Conservation (phyloP, 345 rosid genomes). For the Gossypium arboreum region DNA sequence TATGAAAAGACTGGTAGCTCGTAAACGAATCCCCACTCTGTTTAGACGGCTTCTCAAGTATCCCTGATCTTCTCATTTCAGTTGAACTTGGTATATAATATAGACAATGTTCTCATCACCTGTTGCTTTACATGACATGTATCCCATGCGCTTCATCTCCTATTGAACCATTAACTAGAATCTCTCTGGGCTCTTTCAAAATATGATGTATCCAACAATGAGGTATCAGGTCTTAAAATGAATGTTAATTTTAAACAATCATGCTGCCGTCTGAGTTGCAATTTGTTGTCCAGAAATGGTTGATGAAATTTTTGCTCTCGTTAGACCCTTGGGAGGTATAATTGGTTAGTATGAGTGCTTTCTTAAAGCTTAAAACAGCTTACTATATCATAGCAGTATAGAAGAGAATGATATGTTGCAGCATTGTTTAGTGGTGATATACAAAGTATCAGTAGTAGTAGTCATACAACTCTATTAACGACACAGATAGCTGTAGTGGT, state of each 20-base stretch:
- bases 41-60: conserved; percentile 69
- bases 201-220: conserved; percentile 62
- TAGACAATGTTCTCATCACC: background rate
- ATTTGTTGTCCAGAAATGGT: conserved; percentile 53
- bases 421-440: too few relatives aligned
- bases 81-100: background rate
- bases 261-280: conserved; percentile 18
- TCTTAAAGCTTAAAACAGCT: background rate
- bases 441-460: background rate
- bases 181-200: conserved; percentile 43
- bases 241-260: conserved; percentile 8
- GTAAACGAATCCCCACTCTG: conserved; percentile 58
- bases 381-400: background rate
- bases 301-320: conserved; percentile 75
- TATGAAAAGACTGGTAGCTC: conserved; percentile 43
- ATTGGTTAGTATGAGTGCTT: background rate
- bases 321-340: conserved; percentile 75
- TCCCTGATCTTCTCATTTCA: conserved; percentile 40
- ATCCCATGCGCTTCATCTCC: conserved; percentile 16
- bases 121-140: conserved; percentile 4
- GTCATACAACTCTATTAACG: background rate
- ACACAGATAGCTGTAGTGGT: background rate
- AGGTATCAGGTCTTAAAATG: conserved; percentile 46
- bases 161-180: conserved; percentile 40
- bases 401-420: background rate